Base-by-base conservation (phyloP, 2,329 filamentous ascomycete species). In the Cladosporium sp. region DNA sequence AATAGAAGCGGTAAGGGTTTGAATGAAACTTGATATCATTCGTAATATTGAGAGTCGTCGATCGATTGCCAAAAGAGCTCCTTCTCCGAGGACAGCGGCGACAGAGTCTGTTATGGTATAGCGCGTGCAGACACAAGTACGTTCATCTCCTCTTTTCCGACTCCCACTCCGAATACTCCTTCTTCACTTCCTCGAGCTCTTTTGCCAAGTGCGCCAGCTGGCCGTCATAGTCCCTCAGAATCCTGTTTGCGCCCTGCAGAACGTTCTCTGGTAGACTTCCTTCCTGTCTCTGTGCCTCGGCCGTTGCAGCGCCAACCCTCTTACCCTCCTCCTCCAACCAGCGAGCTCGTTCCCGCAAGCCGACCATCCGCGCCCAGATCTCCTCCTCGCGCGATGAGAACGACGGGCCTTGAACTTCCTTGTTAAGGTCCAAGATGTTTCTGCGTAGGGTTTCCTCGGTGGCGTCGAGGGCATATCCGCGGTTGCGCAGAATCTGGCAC, bases 311-410 rank as follows among this genome's bases (percentile, higher is more conserved):
- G 51, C 87, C 86, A 64, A 89, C 82, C 79, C 88, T 89, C 75
- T 90, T 90, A 66, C 92, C 84, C 80, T 95, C 91, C 72, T 86
- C 87, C 74, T 90, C 89, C 71, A 96, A 78, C 72, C 88, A 85
- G 70, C 89, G 87, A 26, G 90, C 89, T 70, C 92, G 87, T 68
- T 91, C 90, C 69, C 90, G 84, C 58, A 95, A 81, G 44, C 90
- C 86, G 59, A 93, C 89, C 80, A 95, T 86, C 55, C 92, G 83
- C 70, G 91, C 92, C 92, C 92, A 95, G 54, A 95, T 87, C 81
- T 95, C 92, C 78, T 95, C 92, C 75, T 92, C 89, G 70, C 91
- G 83, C 2, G 91, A 91, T 44, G 86, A 86, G 65, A 94, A 84
- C 8, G 88, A 88, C 8, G 92, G 92, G 74, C 95, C 92, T 69